Conservation (phyloP, 2,329 filamentous ascomycete genomes). For the Botrytis hyacinthi region DNA sequence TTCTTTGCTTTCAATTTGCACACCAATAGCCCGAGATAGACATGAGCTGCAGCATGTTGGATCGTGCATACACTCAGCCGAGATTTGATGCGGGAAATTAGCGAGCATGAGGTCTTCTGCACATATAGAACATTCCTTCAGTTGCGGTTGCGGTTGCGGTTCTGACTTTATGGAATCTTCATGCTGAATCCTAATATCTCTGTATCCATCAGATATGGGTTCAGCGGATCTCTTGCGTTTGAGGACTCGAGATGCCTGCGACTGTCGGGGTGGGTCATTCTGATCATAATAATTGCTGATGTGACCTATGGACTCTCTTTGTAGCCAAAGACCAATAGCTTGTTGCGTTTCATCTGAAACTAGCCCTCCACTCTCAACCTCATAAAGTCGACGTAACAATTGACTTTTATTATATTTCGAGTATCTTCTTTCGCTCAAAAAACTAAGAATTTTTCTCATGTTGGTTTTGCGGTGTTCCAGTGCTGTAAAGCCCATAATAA, state of each 20-base stretch:
- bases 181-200: background rate
- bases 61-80: constrained; percentile 21
- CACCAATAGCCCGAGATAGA: constrained; percentile 18
- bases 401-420: too few species aligned
- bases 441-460: too few species aligned
- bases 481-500: too few species aligned
- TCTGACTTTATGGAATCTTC: background rate
- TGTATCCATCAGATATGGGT: background rate
- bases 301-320: background rate
- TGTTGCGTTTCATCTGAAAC: too few species aligned
- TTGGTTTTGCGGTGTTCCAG: too few species aligned
- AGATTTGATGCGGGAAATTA: background rate
- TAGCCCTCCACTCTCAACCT: too few species aligned
- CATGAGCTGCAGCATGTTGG: constrained; percentile 24
- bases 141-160: too few species aligned
- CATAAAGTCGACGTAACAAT: too few species aligned
- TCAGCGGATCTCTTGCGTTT: background rate
- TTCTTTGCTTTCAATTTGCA: constrained; percentile 25
- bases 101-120: background rate
- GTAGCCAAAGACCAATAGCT: background rate
- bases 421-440: too few species aligned
- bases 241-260: background rate
- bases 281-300: background rate
- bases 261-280: background rate
- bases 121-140: background rate